Base-by-base conservation (phyloP, 2,329 filamentous ascomycete species). In the Colletotrichum spinosum region DNA sequence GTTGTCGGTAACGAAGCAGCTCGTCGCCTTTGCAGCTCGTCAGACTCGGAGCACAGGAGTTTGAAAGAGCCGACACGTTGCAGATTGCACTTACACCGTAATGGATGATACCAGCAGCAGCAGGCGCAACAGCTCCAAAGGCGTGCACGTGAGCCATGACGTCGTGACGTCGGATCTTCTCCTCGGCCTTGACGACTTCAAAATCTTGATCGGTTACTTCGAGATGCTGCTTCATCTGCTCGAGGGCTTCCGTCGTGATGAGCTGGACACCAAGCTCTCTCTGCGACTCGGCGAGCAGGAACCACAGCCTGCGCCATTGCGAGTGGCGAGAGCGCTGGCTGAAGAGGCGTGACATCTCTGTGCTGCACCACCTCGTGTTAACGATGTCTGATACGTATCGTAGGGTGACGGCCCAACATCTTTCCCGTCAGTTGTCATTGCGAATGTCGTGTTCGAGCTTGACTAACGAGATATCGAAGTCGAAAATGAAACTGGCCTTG, bases 261-360 rank as follows among this genome's bases (percentile, higher is more conserved):
- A 79, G 75, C 8, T 86, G 81, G 50, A 97, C 86, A 2, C 93
- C 93, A 2, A 97, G 86, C 77, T 94, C 91, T 76, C 89, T 89
- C 82, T 97, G 91, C 9, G 86, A 84, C 82, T 97, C 90, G 25
- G 94, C 94, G 10, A 97, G 90, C 79, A 86, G 89, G 49, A 95
- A 82, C 94, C 94, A 97, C n/a, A 97, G 87, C 75, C 92, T 86
- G 69, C 94, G 88, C 93, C 93, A 97, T 60, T 89, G 93, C 48
- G 88, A 89, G 77, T 90, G 88, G 35, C 93, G 86, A 57, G 88
- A 90, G 46, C 93, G 88, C 65, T 90, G 88, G 71, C 89, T 90
- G 83, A 97, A 97, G 67, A 97, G 87, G 69, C 86, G 84, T 72
- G 90, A 86, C 91, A 95, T 94, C 79, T 91, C 91, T 69, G 78